phyloP scores from a whole-genome alignment of 768 basidiomycete genomes.

The Boletus subcaerulescens region DNA sequence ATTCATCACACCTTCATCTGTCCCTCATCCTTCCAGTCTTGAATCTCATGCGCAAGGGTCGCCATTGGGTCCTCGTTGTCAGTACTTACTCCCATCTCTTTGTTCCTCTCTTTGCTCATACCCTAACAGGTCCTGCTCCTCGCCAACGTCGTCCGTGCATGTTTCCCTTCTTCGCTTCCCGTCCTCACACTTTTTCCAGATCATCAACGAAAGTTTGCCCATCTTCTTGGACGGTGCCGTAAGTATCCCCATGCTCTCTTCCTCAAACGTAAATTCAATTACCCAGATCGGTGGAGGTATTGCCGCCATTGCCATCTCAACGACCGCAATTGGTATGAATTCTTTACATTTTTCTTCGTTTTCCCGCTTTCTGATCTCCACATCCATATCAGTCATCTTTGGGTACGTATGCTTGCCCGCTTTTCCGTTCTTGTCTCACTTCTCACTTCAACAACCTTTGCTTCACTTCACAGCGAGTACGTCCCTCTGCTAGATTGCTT shows the following conservation, averaged over 20 bases:
- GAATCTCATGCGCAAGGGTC: slow-evolving; percentile 55
- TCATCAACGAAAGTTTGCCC: slow-evolving; percentile 80
- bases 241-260: slow-evolving; percentile 38
- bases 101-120: not conserved
- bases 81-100: slow-evolving; percentile 7
- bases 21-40: slow-evolving; percentile 40
- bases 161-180: not conserved
- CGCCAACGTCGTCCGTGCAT: slow-evolving; percentile 71
- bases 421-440: not conserved
- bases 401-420: slow-evolving; percentile 47
- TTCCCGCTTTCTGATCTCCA: not conserved
- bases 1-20: not conserved
- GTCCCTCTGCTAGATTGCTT: slow-evolving; percentile 3
- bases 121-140: slow-evolving; percentile 71
- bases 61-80: slow-evolving; percentile 95
- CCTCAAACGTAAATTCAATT: slow-evolving; percentile 53
- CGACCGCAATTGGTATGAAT: slow-evolving; percentile 49
- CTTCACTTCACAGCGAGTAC: slow-evolving; percentile 36
- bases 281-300: slow-evolving; percentile 63
- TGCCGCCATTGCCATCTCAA: slow-evolving; percentile 76
- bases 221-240: slow-evolving; percentile 78
- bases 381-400: slow-evolving; percentile 61
- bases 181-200: slow-evolving; percentile 38
- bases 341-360: not conserved
- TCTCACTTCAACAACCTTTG: not conserved